phyloP scores from a whole-genome alignment of 805 yeast species.

The Metschnikowia lachancei region DNA sequence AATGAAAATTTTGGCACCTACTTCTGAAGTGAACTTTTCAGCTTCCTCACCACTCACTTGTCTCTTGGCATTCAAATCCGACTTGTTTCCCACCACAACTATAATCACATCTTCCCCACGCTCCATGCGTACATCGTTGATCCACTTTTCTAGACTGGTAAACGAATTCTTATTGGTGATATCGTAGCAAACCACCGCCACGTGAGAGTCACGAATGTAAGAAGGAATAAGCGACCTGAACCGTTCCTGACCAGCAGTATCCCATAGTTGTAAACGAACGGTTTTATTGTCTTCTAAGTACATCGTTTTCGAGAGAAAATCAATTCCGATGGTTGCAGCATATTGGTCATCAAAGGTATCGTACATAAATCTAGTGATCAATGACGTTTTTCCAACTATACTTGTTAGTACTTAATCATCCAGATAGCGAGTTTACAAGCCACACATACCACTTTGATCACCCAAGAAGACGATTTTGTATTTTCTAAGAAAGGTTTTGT shows the following conservation, averaged over 20 bases:
- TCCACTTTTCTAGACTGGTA: slow-evolving; percentile 84
- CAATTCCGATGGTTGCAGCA: slow-evolving; percentile 96
- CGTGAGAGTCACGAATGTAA: slow-evolving; percentile 92
- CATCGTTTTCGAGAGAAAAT: slow-evolving; percentile 74
- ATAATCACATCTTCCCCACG: slow-evolving; percentile 87
- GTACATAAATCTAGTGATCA: slow-evolving; percentile 96
- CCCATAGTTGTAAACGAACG: slow-evolving; percentile 94
- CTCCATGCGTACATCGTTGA: slow-evolving; percentile 90
- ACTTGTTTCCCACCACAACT: slow-evolving; percentile 89
- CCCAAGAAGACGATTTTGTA: slow-evolving; percentile 93
- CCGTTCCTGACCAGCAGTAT: slow-evolving; percentile 97
- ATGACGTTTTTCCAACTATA: slow-evolving; percentile 90
- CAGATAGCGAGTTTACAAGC: neutral
- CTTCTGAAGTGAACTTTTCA: slow-evolving; percentile 64
- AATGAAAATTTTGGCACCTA: slow-evolving; percentile 76
- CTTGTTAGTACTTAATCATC: slow-evolving; percentile 10
- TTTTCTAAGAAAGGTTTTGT: slow-evolving; percentile 50
- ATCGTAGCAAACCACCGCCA: slow-evolving; percentile 96
- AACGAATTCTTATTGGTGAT: slow-evolving; percentile 84
- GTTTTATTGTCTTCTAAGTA: slow-evolving; percentile 90
- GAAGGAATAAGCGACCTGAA: slow-evolving; percentile 93
- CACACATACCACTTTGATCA: slow-evolving; percentile 75
- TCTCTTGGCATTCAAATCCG: slow-evolving; percentile 73
- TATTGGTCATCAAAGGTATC: slow-evolving; percentile 96
- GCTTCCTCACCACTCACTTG: slow-evolving; percentile 85